These are phyloP conservation scores for Melampsora americana DNA, from an alignment of 1,284 basidiomycete species.

Conservation along the genomic window DNA sequence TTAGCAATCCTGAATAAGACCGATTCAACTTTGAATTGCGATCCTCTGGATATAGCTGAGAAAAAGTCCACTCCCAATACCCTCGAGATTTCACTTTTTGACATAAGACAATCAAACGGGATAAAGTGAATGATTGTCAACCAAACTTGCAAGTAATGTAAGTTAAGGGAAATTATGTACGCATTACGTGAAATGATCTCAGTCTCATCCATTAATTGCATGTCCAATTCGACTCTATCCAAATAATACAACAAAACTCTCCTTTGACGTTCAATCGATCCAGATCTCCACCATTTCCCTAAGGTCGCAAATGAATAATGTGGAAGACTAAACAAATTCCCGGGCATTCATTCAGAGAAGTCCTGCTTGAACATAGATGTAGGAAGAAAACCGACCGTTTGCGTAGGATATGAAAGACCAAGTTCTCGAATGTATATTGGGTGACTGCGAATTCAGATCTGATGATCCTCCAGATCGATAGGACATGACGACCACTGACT, in stretches of 20 bases:
- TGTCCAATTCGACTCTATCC: conserved; percentile 64
- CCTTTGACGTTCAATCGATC: conserved; percentile 61
- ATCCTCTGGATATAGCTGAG: conserved; percentile 88
- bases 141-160: background rate
- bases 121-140: background rate
- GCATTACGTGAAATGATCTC: conserved; percentile 83
- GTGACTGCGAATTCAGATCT: conserved; percentile 75
- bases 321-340: conserved; percentile 63
- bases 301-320: conserved; percentile 68
- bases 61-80: conserved; percentile 97
- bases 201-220: conserved; percentile 73
- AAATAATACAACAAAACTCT: conserved; percentile 66
- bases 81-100: conserved; percentile 80
- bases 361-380: background rate
- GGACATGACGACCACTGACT: conserved; percentile 79
- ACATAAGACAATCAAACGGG: background rate
- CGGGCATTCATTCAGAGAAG: background rate
- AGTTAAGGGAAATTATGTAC: conserved; percentile 57
- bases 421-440: conserved; percentile 85
- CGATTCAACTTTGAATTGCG: conserved; percentile 97
- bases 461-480: conserved; percentile 91
- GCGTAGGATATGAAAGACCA: conserved; percentile 73
- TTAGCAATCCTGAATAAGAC: conserved; percentile 98
- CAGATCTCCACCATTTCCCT: conserved; percentile 69
- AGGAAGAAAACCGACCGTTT: conserved; percentile 61